These are phyloP conservation scores for Secale cereale DNA, from an alignment of 176 grass and related monocot genomes.

Conservation along the genomic window DNA sequence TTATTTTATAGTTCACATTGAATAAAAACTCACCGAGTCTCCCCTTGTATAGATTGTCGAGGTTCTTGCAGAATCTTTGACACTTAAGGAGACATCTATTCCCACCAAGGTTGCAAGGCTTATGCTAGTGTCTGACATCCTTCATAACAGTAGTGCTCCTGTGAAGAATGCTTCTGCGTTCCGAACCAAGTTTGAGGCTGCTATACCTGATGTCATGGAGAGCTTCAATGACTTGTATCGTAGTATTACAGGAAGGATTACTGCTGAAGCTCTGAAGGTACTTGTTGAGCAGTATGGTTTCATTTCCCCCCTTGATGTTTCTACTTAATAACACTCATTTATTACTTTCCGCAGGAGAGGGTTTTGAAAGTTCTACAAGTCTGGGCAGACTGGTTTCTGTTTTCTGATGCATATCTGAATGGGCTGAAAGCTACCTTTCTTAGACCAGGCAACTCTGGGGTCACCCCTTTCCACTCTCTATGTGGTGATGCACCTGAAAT, in stretches of 20 bases:
- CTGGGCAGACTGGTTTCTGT: constrained; percentile 99
- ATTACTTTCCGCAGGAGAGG: constrained; percentile 62
- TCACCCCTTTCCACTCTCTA: constrained; percentile 70
- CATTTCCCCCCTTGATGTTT: constrained; percentile 14
- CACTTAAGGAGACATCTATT: constrained; percentile 85
- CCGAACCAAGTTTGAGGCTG: constrained; percentile 89
- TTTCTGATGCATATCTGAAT: constrained; percentile 98
- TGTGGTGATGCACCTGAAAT: constrained; percentile 91
- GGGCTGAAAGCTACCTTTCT: constrained; percentile 89
- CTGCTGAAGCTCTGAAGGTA: constrained; percentile 98
- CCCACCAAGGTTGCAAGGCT: constrained; percentile 96
- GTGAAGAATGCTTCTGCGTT: constrained; percentile 98
- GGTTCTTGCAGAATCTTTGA: constrained; percentile 94
- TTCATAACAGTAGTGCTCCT: constrained; percentile 96
- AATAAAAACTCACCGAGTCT: neutral
- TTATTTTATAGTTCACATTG: neutral
- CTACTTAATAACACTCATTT: constrained; percentile 27
- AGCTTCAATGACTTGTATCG: constrained; percentile 95
- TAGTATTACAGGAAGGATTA: constrained; percentile 91
- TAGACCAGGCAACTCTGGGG: constrained; percentile 79
- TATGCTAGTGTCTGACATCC: constrained; percentile 96
- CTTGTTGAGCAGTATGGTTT: constrained; percentile 21
- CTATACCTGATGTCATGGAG: constrained; percentile 88
- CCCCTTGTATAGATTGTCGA: constrained; percentile 78
- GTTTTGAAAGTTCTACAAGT: constrained; percentile 98